Evolutionary conservation across 768 basidiomycete genomes (phyloP).

Genomic region (Cystobasidium tubakii): DNA sequence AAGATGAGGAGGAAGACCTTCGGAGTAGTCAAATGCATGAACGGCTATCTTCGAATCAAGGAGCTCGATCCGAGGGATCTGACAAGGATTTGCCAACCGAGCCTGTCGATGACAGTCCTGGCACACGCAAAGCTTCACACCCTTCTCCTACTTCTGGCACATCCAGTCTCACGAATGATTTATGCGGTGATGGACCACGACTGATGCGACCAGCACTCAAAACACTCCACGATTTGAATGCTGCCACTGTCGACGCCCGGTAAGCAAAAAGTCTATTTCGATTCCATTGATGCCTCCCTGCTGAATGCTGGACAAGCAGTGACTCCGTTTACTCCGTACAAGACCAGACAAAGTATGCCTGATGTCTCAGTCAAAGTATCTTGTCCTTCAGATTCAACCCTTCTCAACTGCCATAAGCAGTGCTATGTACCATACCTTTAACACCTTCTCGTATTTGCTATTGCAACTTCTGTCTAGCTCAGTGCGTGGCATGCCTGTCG

Average conservation of each 20-base stretch:
- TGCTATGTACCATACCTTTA: neutral
- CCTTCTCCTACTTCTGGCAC: neutral
- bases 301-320: neutral
- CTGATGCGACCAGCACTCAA: neutral
- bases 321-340: constrained; percentile 21
- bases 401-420: too few relatives aligned
- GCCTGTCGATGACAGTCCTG: neutral
- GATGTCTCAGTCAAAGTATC: neutral
- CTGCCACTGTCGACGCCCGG: neutral
- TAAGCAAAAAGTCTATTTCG: neutral
- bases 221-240: neutral
- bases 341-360: neutral
- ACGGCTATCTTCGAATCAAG: too few relatives aligned
- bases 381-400: too few relatives aligned
- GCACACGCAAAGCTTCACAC: neutral
- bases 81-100: neutral
- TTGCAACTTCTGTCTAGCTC: too few relatives aligned
- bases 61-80: neutral
- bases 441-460: too few relatives aligned
- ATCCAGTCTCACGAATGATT: neutral
- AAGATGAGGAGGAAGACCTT: constrained; percentile 2
- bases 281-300: neutral
- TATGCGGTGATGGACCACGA: neutral
- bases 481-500: too few relatives aligned
- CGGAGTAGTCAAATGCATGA: neutral